Evolutionary conservation across 495 filamentous ascomycete species (phyloP).

Genomic region (Terfezia boudieri): DNA sequence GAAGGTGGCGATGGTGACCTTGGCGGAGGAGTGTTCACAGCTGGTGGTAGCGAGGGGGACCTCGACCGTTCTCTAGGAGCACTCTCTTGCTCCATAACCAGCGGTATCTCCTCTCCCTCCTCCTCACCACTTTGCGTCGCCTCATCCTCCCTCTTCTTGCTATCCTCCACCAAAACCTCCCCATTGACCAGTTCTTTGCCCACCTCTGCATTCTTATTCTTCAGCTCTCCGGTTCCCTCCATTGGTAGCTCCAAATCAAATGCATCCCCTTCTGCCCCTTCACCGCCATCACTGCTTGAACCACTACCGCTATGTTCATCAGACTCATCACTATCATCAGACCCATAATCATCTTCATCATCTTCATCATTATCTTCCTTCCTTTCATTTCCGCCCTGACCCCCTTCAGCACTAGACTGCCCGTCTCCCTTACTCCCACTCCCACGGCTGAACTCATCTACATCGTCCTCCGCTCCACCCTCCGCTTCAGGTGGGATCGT

Average conservation of each 20-base stretch:
- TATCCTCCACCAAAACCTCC: too few species aligned
- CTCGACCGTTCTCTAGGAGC: too few species aligned
- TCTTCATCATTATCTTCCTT: slow-evolving; percentile 3
- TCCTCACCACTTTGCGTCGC: background rate
- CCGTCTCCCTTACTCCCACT: slow-evolving; percentile 4
- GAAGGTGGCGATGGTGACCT: background rate
- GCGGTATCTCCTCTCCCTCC: background rate
- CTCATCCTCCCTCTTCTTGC: slow-evolving; percentile 13
- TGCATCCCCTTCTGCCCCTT: background rate
- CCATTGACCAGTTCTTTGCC: too few species aligned
- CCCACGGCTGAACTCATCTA: slow-evolving; percentile 11
- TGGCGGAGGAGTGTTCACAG: too few species aligned
- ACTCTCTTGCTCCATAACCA: too few species aligned
- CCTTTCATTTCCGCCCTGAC: background rate
- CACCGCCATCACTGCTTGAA: background rate
- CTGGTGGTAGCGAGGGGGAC: too few species aligned
- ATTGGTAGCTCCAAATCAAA: background rate
- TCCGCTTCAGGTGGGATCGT: slow-evolving; percentile 88
- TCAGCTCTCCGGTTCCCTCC: background rate
- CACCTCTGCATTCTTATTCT: background rate
- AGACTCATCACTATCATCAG: slow-evolving; percentile 1
- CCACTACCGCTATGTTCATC: background rate
- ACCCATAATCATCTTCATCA: background rate
- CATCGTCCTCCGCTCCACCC: slow-evolving; percentile 31
- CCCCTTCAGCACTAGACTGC: background rate